Base-by-base conservation (phyloP, 2,329 filamentous ascomycete genomes). In the Aspergillus proliferans region DNA sequence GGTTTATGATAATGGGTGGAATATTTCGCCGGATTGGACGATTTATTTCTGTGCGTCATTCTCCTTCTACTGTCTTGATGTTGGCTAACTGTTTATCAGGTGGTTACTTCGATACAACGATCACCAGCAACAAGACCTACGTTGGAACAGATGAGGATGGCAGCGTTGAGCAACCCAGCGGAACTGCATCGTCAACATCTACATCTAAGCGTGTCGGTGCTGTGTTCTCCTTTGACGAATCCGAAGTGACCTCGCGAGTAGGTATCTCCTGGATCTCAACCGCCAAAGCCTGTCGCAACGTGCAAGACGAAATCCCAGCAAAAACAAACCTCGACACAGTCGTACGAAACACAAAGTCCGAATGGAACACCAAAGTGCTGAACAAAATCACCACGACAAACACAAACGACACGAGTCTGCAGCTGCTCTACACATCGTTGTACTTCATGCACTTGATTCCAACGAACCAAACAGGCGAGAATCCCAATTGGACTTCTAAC, bases 401-500 rank as follows among this genome's bases (percentile, higher is more conserved):
- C 44, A 78, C 73, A 6, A 75, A 85, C 58, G 60, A 65, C 12
- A 76, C 74, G 0, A 83, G 80, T 43, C 69, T 86, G 6, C 70
- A 76, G 45, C 70, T 86, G 24, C 71, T 88, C 2, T 88, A 88
- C 67, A 80, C 80, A 0, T 83, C 82, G 0, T 62, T 88, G 30
- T 88, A 87, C 59, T 84, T 85, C 56, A 85, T 85, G 79, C 79
- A 82, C 50, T 65, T 87, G 9, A 77, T 87, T 33, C 84, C 85
- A 0, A 84, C 83, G 1, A 86, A 88, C 60, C 80, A 83, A 52
- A 87, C 84, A 0, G 84, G 83, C 0, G 85, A 88, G 61, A 88
- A 87, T 51, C 84, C 84, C 0, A 65, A 75, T 0, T 88, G 85
- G 84, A 62, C 69, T 1, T 83, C 81, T 1, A 57, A 61, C 0